These are phyloP conservation scores for Candida bentonensis DNA, from an alignment of 805 yeast genomes.

Conservation along the genomic window DNA sequence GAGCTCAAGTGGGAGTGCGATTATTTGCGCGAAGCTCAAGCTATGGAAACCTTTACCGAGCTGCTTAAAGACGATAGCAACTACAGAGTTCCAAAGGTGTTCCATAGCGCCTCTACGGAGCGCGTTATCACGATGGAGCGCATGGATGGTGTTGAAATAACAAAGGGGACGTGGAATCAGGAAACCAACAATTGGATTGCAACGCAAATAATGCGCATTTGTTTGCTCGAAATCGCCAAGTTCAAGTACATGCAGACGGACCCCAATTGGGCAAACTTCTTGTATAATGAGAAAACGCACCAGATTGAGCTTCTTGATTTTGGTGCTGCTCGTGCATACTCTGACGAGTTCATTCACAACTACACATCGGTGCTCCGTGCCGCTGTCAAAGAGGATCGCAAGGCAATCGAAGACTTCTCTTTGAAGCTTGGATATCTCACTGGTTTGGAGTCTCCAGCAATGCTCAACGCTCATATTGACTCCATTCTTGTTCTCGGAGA, in stretches of 20 bases:
- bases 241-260: conserved; percentile 95
- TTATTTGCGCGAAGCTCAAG: conserved; percentile 76
- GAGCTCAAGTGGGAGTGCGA: conserved; percentile 98
- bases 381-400: conserved; percentile 56
- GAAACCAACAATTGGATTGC: conserved; percentile 70
- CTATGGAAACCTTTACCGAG: conserved; percentile 52
- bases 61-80: conserved; percentile 46
- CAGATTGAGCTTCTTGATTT: conserved; percentile 83
- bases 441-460: conserved; percentile 74
- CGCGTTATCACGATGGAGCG: conserved; percentile 82
- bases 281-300: conserved; percentile 57
- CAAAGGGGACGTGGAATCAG: conserved; percentile 59
- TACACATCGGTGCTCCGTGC: conserved; percentile 64
- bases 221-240: conserved; percentile 70
- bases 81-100: conserved; percentile 72
- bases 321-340: conserved; percentile 83
- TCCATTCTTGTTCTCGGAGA: conserved; percentile 85
- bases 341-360: conserved; percentile 48
- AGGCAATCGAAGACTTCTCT: conserved; percentile 50
- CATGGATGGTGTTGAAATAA: conserved; percentile 73
- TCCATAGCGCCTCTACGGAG: conserved; percentile 61
- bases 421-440: conserved; percentile 73
- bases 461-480: conserved; percentile 87
- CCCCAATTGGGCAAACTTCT: conserved; percentile 97
- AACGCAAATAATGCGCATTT: conserved; percentile 70